Conservation (phyloP, 2,329 filamentous ascomycete species). For the Fusarium sp. region DNA sequence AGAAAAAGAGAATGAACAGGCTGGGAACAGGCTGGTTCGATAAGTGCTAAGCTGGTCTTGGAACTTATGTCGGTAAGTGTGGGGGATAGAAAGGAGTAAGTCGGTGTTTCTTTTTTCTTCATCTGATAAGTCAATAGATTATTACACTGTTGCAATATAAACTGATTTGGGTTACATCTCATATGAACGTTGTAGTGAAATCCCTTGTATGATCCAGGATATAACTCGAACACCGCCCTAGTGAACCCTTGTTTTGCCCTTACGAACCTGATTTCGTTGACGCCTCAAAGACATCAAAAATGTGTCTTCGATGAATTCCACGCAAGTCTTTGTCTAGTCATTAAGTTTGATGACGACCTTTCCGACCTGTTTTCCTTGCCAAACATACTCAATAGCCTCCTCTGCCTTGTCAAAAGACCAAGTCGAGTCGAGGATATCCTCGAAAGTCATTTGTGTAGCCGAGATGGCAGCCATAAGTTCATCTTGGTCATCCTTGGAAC, state of each 20-base stretch:
- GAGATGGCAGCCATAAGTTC: conserved; percentile 54
- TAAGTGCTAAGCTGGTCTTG: conserved; percentile 51
- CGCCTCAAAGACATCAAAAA: no score
- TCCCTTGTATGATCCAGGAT: neutral
- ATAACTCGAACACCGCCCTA: no score
- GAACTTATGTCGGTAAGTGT: neutral
- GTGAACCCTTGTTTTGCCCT: neutral
- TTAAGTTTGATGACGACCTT: conserved; percentile 52
- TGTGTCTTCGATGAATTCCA: neutral
- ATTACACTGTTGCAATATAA: neutral
- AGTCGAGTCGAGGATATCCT: conserved; percentile 55
- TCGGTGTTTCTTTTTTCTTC: neutral
- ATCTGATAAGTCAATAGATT: neutral
- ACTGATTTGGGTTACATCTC: neutral
- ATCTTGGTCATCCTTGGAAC: conserved; percentile 56
- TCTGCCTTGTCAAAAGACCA: conserved; percentile 56
- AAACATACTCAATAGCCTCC: conserved; percentile 57
- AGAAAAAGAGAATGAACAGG: conserved; percentile 55
- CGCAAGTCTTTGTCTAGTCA: neutral
- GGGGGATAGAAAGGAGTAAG: neutral
- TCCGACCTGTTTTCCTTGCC: conserved; percentile 58
- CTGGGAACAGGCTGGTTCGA: conserved; percentile 54
- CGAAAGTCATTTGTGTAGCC: conserved; percentile 51
- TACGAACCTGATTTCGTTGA: neutral
- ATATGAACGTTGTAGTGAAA: neutral